Percentiles rank a stretch among this genome's conserved stretches.
These are phyloP conservation scores for Sinapis alba DNA, from an alignment of 441 rosid genomes.

Conservation along the genomic window DNA sequence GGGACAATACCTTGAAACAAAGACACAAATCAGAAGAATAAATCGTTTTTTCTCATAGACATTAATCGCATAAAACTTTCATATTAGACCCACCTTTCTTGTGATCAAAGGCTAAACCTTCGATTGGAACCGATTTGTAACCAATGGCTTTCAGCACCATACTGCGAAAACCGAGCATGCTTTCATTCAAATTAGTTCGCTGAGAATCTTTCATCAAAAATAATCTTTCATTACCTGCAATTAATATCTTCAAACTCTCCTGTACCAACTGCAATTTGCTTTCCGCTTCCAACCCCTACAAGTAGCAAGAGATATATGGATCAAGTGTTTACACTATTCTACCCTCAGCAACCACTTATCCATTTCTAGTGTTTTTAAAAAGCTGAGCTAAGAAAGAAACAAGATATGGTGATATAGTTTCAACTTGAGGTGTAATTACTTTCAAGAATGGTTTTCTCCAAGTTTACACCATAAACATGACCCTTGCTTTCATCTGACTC, in stretches of 20 bases:
- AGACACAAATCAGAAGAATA: not conserved
- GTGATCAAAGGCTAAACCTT: constrained; percentile 80
- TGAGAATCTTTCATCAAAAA: not conserved
- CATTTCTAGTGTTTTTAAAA: not conserved
- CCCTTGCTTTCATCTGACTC: constrained; percentile 62
- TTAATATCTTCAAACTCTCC: constrained; percentile 76
- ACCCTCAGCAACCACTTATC: not conserved
- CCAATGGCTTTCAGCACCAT: constrained; percentile 91
- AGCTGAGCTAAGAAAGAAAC: constrained; percentile 6
- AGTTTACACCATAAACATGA: constrained; percentile 67
- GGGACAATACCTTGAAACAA: constrained; percentile 72
- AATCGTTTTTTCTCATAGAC: not conserved
- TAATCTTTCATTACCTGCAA: constrained; percentile 59
- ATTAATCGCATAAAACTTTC: not conserved
- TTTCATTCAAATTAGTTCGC: not conserved
- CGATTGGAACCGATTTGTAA: constrained; percentile 75
- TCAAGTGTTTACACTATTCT: not conserved
- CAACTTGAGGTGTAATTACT: constrained; percentile 44
- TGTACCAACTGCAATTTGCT: constrained; percentile 78
- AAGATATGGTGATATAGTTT: not conserved
- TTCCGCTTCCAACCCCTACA: constrained; percentile 67
- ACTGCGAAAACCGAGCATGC: constrained; percentile 48
- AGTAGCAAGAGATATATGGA: constrained; percentile 27
- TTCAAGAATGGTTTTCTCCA: constrained; percentile 82
- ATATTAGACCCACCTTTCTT: constrained; percentile 55